Base-by-base conservation (phyloP, 768 basidiomycete genomes). In the Boletus vinaceobasis region DNA sequence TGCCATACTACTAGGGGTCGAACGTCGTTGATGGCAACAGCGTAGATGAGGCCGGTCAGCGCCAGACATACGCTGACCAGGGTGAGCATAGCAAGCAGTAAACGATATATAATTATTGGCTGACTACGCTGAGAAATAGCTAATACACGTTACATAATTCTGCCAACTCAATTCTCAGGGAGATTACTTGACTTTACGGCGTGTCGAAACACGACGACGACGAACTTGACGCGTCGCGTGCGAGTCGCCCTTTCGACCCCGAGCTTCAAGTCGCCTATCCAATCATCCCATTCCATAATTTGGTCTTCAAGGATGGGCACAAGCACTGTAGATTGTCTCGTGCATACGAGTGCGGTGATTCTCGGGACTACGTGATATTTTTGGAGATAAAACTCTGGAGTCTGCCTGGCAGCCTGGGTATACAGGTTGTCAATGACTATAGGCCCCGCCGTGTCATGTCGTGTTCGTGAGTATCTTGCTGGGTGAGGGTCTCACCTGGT, bases 1-100 rank as follows among this genome's bases (percentile, higher is more conserved):
- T 90, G 88, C 88, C 88, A 90, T 48, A 90, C 69, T 29, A 90
- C 87, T 19, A 90, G 74, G 8, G 87, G 85, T 26, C 85, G 75
- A 38, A 72, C 31, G 9, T 60, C 21, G 17, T 50, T 60, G 32
- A 60, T 54, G 14, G 54, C 39, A 32, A 56, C 56, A 45, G 65
- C 45, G 13, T 50, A 55, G 21, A 37, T 59, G n/a, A 60, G 32
- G 38, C 45, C 7, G 7, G 47, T 31, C 29, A 70, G 23, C 13
- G 53, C 52, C 35, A 68, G 53, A 42, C 62, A 65, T 27, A 55
- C 23, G 14, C 58, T 37, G 43, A 60, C 36, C 11, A 49, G 43
- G 44, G 39, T 1, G 40, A 64, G 32, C 63, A 69, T 67, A 4
- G 51, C 31, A 33, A n/a, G 9, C 9, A 11, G 13, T 35, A 35